Conservation (phyloP, 306 rosid species). For the Sindora glabra region DNA sequence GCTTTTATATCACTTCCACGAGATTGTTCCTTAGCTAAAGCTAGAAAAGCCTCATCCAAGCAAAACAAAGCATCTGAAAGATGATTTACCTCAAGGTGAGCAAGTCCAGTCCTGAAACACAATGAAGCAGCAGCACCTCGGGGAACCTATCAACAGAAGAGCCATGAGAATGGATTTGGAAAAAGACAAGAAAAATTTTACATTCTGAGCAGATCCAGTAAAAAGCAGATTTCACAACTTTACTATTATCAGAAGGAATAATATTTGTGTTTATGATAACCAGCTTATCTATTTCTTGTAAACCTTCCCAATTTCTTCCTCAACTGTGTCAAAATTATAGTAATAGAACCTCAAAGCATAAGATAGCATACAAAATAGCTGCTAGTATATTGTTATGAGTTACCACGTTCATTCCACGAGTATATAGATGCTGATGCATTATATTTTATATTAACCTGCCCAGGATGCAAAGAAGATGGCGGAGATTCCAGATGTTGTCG, state of each 20-base stretch:
- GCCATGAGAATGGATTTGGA: conserved; percentile 16
- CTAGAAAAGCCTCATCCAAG: conserved; percentile 90
- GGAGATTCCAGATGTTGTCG: conserved; percentile 36
- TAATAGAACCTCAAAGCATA: neutral
- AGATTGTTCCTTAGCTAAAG: conserved; percentile 90
- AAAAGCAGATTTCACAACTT: neutral
- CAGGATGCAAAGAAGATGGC: conserved; percentile 84
- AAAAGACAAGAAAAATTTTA: conserved; percentile 4
- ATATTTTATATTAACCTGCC: conserved; percentile 68
- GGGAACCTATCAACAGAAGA: conserved; percentile 66
- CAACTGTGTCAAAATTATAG: too few relatives aligned
- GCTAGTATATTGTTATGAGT: neutral
- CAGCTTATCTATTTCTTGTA: conserved; percentile 2
- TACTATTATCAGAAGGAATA: too few relatives aligned
- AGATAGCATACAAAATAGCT: conserved; percentile 1
- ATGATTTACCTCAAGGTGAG: conserved; percentile 92
- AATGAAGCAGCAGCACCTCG: conserved; percentile 83
- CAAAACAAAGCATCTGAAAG: conserved; percentile 93
- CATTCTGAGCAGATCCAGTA: neutral
- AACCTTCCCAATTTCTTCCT: neutral
- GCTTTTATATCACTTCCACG: conserved; percentile 97
- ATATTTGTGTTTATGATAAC: too few relatives aligned
- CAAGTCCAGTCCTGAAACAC: conserved; percentile 94
- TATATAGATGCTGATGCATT: conserved; percentile 4
- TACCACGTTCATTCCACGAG: neutral